Evolutionary conservation across 2,329 filamentous ascomycete genomes (phyloP).

Genomic region (Stromatinia cepivora): DNA sequence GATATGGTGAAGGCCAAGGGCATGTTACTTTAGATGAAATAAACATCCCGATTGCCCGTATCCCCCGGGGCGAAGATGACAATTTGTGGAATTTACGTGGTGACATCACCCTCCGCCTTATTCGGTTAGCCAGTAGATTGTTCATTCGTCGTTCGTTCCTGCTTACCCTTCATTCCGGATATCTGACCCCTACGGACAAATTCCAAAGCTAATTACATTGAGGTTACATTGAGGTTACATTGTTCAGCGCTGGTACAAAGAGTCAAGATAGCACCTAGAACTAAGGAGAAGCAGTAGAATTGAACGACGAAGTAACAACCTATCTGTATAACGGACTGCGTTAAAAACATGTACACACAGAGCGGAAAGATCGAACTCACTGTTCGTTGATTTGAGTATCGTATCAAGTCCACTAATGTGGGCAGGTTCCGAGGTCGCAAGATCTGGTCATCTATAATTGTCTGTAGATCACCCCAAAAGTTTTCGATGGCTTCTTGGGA

Average conservation of each 20-base stretch:
- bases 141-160: background rate
- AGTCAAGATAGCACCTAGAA: too few species aligned
- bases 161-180: background rate
- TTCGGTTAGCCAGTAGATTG: background rate
- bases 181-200: accelerated
- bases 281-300: too few species aligned
- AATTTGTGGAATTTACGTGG: background rate
- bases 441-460: too few species aligned
- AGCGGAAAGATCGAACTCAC: too few species aligned
- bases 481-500: too few species aligned
- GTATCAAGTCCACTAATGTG: too few species aligned
- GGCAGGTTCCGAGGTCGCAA: too few species aligned
- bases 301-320: too few species aligned
- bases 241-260: background rate
- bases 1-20: slow-evolving; percentile 68
- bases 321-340: too few species aligned
- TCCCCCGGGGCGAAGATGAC: background rate
- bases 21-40: background rate
- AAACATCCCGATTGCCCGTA: background rate
- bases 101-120: background rate
- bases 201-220: background rate
- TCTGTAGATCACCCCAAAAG: too few species aligned
- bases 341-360: too few species aligned
- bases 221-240: background rate
- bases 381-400: too few species aligned